Conservation (phyloP, 495 filamentous ascomycete genomes). For the Aspergillus bridgeri region DNA sequence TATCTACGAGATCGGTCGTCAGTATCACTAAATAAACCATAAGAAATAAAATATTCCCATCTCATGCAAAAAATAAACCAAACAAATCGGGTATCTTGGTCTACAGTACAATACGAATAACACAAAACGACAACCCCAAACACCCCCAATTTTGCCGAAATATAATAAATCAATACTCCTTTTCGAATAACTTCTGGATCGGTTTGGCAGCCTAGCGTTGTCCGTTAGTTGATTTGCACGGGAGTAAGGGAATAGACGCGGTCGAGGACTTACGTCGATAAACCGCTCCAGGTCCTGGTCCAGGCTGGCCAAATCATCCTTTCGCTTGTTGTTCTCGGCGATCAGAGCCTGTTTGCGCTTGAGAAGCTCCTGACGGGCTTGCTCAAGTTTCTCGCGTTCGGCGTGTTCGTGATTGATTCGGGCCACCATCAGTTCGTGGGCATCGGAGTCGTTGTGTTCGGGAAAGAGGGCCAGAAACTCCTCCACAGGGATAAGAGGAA, state of each 20-base stretch:
- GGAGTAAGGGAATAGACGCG: background rate
- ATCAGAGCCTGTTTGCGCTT: conserved; percentile 90
- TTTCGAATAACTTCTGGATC: conserved; percentile 78
- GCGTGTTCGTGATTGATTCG: conserved; percentile 88
- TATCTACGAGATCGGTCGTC: background rate
- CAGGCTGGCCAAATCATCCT: conserved; percentile 84
- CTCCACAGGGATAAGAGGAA: conserved; percentile 79
- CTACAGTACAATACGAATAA: conserved; percentile 33
- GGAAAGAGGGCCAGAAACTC: conserved; percentile 80
- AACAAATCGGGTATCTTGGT: conserved; percentile 33
- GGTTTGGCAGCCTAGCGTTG: conserved; percentile 71
- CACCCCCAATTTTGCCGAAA: background rate
- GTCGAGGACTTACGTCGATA: conserved; percentile 58
- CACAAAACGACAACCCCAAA: conserved; percentile 8
- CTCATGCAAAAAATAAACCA: background rate
- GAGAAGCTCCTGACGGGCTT: conserved; percentile 77
- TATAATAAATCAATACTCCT: conserved; percentile 61
- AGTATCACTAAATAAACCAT: background rate
- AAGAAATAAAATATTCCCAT: background rate
- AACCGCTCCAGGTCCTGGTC: conserved; percentile 90
- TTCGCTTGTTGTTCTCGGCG: conserved; percentile 90
- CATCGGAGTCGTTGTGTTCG: conserved; percentile 63
- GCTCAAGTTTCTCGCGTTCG: conserved; percentile 82
- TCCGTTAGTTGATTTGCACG: conserved; percentile 11
- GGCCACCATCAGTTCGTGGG: conserved; percentile 82